Conservation (phyloP, 2,329 filamentous ascomycete species). For the Xylaria sp. region DNA sequence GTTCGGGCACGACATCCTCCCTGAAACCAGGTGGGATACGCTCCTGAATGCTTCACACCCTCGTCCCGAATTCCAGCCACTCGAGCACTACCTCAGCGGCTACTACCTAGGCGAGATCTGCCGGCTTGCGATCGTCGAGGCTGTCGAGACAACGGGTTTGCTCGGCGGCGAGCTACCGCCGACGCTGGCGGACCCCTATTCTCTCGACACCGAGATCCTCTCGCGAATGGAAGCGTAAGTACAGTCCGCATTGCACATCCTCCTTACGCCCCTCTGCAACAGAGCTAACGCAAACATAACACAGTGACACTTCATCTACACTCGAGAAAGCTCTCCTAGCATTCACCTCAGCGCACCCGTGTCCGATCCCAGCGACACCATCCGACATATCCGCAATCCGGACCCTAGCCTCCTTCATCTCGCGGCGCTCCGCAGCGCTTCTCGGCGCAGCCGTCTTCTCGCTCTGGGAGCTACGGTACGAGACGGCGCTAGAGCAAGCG, state of each 20-base stretch:
- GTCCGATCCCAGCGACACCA: slow-evolving; percentile 47
- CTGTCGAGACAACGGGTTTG: slow-evolving; percentile 63
- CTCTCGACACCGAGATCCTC: slow-evolving; percentile 69
- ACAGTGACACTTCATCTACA: slow-evolving; percentile 58
- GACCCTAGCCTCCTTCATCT: slow-evolving; percentile 64
- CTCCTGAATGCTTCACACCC: slow-evolving; percentile 61
- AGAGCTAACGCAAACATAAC: slow-evolving; percentile 33
- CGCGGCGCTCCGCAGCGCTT: slow-evolving; percentile 68
- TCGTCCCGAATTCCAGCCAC: slow-evolving; percentile 57
- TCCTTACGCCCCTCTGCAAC: background rate
- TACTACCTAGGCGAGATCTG: slow-evolving; percentile 75
- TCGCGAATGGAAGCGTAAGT: slow-evolving; percentile 68
- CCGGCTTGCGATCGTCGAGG: slow-evolving; percentile 68
- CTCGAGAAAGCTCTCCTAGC: slow-evolving; percentile 58
- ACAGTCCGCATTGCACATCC: slow-evolving; percentile 1
- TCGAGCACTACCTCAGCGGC: slow-evolving; percentile 66
- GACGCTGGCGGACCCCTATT: slow-evolving; percentile 64
- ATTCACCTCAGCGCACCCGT: slow-evolving; percentile 64
- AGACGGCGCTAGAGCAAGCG: slow-evolving; percentile 56
- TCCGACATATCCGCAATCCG: slow-evolving; percentile 65
- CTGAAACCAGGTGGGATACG: slow-evolving; percentile 70
- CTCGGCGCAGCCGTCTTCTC: slow-evolving; percentile 69
- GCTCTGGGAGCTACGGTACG: slow-evolving; percentile 67
- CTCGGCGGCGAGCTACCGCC: slow-evolving; percentile 68
- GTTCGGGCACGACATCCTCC: slow-evolving; percentile 70